A percentile compares a stretch with the other conserved stretches of the same genome.
Conservation (phyloP, 176 grass and related monocot species). For the Cocos nucifera region DNA sequence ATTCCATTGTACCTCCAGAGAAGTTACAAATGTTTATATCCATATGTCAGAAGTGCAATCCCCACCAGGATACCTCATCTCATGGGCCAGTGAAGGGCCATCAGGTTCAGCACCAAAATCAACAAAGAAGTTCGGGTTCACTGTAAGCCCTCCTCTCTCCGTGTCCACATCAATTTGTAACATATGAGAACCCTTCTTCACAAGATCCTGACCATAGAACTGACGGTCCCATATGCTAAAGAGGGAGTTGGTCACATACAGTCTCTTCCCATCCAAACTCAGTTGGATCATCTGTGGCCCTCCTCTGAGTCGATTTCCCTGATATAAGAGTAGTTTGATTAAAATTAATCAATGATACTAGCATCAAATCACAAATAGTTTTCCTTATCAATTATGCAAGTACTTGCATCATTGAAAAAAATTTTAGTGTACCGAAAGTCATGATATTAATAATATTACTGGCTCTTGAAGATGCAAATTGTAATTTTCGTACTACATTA, state of each 20-base stretch:
- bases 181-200: conserved; percentile 88
- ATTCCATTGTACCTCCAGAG: too few species aligned
- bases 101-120: conserved; percentile 78
- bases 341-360: neutral
- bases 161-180: conserved; percentile 82
- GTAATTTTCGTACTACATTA: too few species aligned
- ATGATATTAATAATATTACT: too few species aligned
- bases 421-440: too few species aligned
- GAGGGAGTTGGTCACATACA: conserved; percentile 92
- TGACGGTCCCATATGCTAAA: conserved; percentile 81
- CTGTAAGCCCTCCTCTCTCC: conserved; percentile 49
- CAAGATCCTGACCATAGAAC: conserved; percentile 61
- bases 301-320: conserved; percentile 74
- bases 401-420: too few species aligned
- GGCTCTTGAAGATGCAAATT: too few species aligned
- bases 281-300: conserved; percentile 97
- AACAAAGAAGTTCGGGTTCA: conserved; percentile 86
- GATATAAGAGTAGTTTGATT: conserved; percentile 1
- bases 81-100: conserved; percentile 71
- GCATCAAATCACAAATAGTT: neutral
- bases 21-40: conserved; percentile 29
- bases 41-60: conserved; percentile 99
- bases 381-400: too few species aligned
- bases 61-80: conserved; percentile 97
- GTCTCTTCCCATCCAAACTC: conserved; percentile 77